These are phyloP conservation scores for Fabrea salina DNA, from an alignment of 169 alveolate species.

Conservation along the genomic window DNA sequence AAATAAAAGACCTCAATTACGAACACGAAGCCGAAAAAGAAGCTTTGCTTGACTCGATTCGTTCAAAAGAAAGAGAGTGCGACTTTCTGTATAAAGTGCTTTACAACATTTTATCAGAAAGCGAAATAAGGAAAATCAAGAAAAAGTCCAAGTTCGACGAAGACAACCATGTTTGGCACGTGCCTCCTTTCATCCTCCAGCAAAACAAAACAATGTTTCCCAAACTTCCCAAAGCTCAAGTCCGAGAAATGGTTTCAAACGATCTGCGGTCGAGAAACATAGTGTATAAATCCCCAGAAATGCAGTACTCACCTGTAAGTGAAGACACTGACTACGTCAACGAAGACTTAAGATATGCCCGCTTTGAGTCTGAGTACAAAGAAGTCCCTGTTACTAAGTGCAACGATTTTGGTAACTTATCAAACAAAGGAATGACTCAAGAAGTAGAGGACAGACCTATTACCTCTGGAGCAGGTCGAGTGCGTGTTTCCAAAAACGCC, in stretches of 20 bases:
- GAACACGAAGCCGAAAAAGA: slow-evolving; percentile 76
- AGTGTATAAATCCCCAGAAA: not conserved
- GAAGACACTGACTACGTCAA: not conserved
- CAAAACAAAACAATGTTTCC: slow-evolving; percentile 16
- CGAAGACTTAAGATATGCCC: not conserved
- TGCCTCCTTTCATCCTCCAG: slow-evolving; percentile 24
- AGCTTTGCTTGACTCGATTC: slow-evolving; percentile 68
- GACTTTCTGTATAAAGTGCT: not conserved
- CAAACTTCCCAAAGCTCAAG: slow-evolving; percentile 7
- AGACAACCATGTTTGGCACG: not conserved
- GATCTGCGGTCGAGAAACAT: not conserved
- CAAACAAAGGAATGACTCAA: no score
- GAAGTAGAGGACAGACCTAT: no score
- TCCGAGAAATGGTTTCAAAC: slow-evolving; percentile 8
- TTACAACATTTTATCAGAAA: not conserved
- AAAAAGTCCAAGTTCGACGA: not conserved
- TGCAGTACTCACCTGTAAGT: no score
- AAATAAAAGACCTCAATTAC: slow-evolving; percentile 66
- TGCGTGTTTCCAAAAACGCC: no score
- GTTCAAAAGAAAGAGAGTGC: slow-evolving; percentile 57
- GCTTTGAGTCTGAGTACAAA: not conserved
- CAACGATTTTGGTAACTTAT: no score
- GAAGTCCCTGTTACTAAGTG: no score
- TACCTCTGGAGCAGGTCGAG: no score
- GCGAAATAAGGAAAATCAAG: not conserved